Evolutionary conservation across 2,329 filamentous ascomycete genomes (phyloP).

Genomic region (Fusarium pilosicola): DNA sequence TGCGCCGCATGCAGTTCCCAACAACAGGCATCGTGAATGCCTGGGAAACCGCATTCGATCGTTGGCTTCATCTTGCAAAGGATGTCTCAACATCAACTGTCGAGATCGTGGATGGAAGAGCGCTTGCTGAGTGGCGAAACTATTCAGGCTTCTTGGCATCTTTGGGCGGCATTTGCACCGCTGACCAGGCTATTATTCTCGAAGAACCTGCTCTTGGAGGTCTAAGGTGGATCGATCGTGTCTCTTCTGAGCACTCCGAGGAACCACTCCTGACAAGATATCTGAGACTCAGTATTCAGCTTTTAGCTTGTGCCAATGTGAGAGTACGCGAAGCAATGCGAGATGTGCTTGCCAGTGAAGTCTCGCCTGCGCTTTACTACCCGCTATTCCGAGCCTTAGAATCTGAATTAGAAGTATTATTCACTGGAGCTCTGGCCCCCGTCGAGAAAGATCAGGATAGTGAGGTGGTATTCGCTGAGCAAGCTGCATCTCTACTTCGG

Average conservation of each 20-base stretch:
- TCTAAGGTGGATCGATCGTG: constrained; percentile 71
- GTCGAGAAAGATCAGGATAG: constrained; percentile 65
- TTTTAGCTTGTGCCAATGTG: constrained; percentile 71
- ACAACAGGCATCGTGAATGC: constrained; percentile 73
- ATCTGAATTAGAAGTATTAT: constrained; percentile 70
- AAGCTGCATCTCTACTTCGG: constrained; percentile 71
- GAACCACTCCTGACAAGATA: constrained; percentile 70
- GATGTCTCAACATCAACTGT: constrained; percentile 65
- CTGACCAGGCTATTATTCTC: constrained; percentile 64
- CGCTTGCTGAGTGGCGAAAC: constrained; percentile 73
- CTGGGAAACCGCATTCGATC: constrained; percentile 73
- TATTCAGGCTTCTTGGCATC: constrained; percentile 75
- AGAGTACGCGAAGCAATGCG: constrained; percentile 73
- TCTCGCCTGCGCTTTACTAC: constrained; percentile 69
- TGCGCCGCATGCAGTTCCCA: constrained; percentile 69
- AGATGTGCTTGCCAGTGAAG: constrained; percentile 72
- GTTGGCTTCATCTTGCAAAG: constrained; percentile 72
- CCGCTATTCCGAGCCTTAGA: constrained; percentile 73
- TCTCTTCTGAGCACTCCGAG: constrained; percentile 67
- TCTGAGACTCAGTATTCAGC: constrained; percentile 70
- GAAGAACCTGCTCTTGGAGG: constrained; percentile 68
- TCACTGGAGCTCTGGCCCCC: constrained; percentile 64
- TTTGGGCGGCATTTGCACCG: constrained; percentile 71
- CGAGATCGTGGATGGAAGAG: constrained; percentile 64
- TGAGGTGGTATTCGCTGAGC: constrained; percentile 74